Evolutionary conservation across 768 basidiomycete species (phyloP).

Genomic region (Lactifluus pinguis): DNA sequence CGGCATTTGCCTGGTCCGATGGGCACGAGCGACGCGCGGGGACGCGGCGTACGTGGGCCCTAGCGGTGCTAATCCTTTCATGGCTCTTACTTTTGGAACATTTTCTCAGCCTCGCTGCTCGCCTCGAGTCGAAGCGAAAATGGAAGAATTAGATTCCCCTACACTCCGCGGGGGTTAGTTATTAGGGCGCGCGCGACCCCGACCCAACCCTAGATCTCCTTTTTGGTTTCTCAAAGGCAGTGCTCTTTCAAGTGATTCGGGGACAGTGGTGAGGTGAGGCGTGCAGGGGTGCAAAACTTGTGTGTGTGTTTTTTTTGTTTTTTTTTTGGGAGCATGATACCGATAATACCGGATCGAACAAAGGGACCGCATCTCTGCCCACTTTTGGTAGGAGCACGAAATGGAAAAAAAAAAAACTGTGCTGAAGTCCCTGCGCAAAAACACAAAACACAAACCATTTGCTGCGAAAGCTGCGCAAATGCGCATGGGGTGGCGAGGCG

Average conservation of each 20-base stretch:
- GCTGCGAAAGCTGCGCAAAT: too few species aligned
- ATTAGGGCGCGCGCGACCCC: background rate
- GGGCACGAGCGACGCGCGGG: background rate
- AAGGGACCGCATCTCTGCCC: background rate
- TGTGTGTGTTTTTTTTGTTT: too few species aligned
- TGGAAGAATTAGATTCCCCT: background rate
- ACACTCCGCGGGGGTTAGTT: background rate
- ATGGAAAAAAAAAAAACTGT: too few species aligned
- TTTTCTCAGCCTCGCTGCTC: background rate
- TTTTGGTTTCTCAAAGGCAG: background rate
- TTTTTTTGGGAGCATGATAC: background rate
- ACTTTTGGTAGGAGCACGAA: background rate
- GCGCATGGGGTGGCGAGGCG: too few species aligned
- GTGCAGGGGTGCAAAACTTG: too few species aligned
- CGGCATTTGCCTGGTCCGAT: background rate
- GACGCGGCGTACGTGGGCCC: background rate
- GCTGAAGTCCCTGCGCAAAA: too few species aligned
- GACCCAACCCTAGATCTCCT: background rate
- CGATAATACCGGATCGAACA: constrained; percentile 2
- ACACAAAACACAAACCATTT: too few species aligned
- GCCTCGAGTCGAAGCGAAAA: background rate
- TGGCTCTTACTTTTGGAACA: background rate
- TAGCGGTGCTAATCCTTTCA: background rate
- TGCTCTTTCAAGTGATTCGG: background rate
- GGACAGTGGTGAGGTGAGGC: too few species aligned